Base-by-base conservation (phyloP, 1,284 basidiomycete species). In the Jaminaea rosea region DNA sequence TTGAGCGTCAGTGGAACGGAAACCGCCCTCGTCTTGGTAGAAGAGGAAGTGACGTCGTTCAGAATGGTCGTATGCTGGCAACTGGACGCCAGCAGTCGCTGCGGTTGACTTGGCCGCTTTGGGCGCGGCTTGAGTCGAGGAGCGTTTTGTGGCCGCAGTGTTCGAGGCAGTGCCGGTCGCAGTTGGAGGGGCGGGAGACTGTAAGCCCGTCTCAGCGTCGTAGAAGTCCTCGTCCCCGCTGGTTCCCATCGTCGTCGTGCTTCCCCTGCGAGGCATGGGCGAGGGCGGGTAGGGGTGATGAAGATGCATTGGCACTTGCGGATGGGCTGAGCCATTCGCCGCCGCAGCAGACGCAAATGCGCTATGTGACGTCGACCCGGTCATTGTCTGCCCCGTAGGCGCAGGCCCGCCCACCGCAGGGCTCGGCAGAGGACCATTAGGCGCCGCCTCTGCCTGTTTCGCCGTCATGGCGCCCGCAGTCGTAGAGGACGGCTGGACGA, bases 21-120 rank as follows among this genome's bases (percentile, higher is more conserved):
- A 75, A 1, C 94, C 93, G 23, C 92, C 92, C 69, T 98, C 94
- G 71, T 98, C 91, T 69, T 93, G 88, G 72, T 96, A 97, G 76
- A 97, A 98, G 31, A 94, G 75, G 73, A 93, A 91, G 59, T 89
- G 82, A 44, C 84, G 81, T 23, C 88, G 81, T 65, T 94, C 89
- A 42, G 82, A 82, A 0, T 78, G 54, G 56, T 83, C 81, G 45
- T 80, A 80, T 26, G 77, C 75, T 0, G 88, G 88, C 11, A 92
- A 77, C 59, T 83, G 80, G 45, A 84, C 77, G 4, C 80, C 78
- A 17, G 79, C 78, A 15, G 77, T 78, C 0, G 77, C 73, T 3
- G 81, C 82, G 27, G 91, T 79, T 3, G 81, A 80, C 69, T 89
- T 84, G 0, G 86, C 84, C 69, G 92, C 88, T n/a, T n/a, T n/a